Evolutionary conservation across 805 yeast genomes (phyloP).

Genomic region (Hanseniaspora vineae): DNA sequence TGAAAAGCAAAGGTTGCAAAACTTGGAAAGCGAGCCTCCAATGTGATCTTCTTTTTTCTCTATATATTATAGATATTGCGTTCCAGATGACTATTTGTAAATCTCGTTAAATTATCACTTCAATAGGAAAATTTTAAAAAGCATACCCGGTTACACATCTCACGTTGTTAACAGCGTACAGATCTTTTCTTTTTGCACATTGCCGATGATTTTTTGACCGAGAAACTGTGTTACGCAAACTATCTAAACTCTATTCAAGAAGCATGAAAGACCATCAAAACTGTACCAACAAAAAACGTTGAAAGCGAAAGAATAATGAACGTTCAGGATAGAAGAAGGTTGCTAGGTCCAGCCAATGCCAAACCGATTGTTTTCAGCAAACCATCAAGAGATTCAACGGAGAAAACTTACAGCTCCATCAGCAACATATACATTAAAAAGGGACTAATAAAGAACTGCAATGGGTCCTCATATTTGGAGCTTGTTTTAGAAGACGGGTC

Average conservation of each 20-base stretch:
- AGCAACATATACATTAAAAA: conserved; percentile 40
- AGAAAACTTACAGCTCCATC: conserved; percentile 11
- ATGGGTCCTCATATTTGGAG: conserved; percentile 77
- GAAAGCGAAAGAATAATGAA: not conserved
- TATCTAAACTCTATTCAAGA: no score
- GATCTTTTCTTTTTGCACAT: no score
- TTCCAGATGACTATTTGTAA: no score
- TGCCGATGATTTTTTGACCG: no score
- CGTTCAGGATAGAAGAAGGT: conserved; percentile 60
- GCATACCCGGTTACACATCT: no score
- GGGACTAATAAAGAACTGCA: conserved; percentile 55
- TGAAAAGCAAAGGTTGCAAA: conserved; percentile 25
- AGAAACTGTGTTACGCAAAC: no score
- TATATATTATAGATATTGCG: not conserved
- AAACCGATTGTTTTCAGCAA: conserved; percentile 33
- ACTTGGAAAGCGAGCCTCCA: conserved; percentile 32
- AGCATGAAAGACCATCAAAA: not conserved
- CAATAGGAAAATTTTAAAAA: no score
- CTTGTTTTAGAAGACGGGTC: conserved; percentile 28
- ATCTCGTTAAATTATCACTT: no score
- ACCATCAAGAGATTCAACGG: conserved; percentile 8
- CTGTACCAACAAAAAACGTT: no score
- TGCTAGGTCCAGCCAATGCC: conserved; percentile 70
- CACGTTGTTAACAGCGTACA: no score
- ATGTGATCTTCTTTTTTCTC: not conserved